Base-by-base conservation (phyloP, 1,139 yeast species). In the Hemisphaericaspora subhashii region DNA sequence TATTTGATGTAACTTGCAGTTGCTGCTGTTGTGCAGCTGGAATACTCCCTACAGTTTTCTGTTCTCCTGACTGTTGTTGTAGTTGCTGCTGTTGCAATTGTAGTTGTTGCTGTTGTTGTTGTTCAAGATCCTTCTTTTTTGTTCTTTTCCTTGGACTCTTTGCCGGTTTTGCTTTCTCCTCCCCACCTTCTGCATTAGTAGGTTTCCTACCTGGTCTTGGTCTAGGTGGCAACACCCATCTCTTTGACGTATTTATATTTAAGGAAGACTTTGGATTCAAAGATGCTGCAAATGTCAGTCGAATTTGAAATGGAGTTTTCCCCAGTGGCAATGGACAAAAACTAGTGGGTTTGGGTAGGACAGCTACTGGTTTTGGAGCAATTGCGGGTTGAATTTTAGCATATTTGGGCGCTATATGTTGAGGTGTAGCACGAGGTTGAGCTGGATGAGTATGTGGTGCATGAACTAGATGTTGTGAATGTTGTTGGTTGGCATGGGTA, bases 211-310 rank as follows among this genome's bases (percentile, higher is more conserved):
- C 83, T 0, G 83, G 82, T 39, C 83, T 67, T 2, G 85, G 84
- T 38, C 85, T 60, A 2, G 85, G 85, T 2, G 85, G 86, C 31
- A 80, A 58, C 2, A 80, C 81, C 86, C 86, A 80, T 46, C 73
- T 70, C 45, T 75, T 76, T 27, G 79, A 72, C 3, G 83, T 77
- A 47, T 73, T 74, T 17, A 47, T 47, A 70, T 67, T 61, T 29
- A 60, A 53, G 4, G 63, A 21, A 5, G 23, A 29, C 12, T 34
- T 34, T 8, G 32, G 32, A 15, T 29, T 25, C 20, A 39, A 25
- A 3, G 35, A 26, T 14, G 37, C 42, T 11, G 30, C 31, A 20
- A 39, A 17, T 11, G 38, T 16, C 20, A 29, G 40, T 42, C 40
- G 20, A 52, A 45, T 43, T 44, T 41, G 41, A 15, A 46, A 33